These are phyloP conservation scores for Cymbidium sinense DNA, from an alignment of 106 monocot species.

Conservation along the genomic window DNA sequence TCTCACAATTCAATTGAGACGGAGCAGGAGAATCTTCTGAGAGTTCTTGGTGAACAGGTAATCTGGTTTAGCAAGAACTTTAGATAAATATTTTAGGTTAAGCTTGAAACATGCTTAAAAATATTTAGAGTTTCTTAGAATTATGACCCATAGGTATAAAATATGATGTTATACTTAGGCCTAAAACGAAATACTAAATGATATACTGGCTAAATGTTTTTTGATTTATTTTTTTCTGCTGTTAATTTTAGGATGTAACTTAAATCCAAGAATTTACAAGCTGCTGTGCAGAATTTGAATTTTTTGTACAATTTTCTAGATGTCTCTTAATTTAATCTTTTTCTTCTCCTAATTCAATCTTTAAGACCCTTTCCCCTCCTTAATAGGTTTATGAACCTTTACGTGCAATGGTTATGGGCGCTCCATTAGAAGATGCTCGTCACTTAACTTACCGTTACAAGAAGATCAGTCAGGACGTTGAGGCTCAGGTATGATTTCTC, in stretches of 20 bases:
- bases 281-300: background rate
- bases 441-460: slow-evolving; percentile 78
- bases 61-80: background rate
- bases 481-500: slow-evolving; percentile 55
- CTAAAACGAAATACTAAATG: background rate
- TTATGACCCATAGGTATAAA: background rate
- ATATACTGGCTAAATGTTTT: background rate
- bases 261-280: background rate
- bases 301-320: background rate
- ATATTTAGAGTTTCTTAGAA: background rate
- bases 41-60: slow-evolving; percentile 68
- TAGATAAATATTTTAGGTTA: background rate
- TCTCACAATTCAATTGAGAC: slow-evolving; percentile 67
- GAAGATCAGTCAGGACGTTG: slow-evolving; percentile 69
- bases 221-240: background rate
- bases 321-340: background rate
- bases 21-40: slow-evolving; percentile 70
- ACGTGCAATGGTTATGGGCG: slow-evolving; percentile 62
- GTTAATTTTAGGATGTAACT: background rate
- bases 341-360: background rate
- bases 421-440: slow-evolving; percentile 98
- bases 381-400: slow-evolving; percentile 75
- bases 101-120: background rate
- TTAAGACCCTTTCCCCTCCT: background rate
- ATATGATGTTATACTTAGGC: background rate